These are phyloP conservation scores for Lepiota brunneoincarnata DNA, from an alignment of 768 basidiomycete species.

Conservation along the genomic window DNA sequence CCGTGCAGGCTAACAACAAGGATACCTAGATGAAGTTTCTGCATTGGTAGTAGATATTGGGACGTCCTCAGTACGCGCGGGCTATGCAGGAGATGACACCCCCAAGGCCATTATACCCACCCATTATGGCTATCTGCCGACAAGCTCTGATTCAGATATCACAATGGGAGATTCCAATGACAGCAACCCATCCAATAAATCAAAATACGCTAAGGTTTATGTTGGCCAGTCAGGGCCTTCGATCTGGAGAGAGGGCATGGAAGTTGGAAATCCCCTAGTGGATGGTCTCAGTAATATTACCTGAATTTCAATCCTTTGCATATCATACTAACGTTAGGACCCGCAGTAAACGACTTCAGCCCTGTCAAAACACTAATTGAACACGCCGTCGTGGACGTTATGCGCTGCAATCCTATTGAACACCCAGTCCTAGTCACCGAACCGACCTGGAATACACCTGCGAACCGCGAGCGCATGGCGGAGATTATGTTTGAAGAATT, in stretches of 20 bases:
- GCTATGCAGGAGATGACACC: slow-evolving; percentile 96
- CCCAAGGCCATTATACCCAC: slow-evolving; percentile 92
- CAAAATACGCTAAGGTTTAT: slow-evolving; percentile 59
- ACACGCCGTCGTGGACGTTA: slow-evolving; percentile 72
- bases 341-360: slow-evolving; percentile 70
- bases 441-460: slow-evolving; percentile 92
- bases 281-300: slow-evolving; percentile 73
- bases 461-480: slow-evolving; percentile 92
- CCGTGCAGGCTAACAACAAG: slow-evolving; percentile 1
- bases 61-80: slow-evolving; percentile 83
- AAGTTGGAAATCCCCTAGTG: slow-evolving; percentile 76
- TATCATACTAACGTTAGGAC: slow-evolving; percentile 1
- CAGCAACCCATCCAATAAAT: slow-evolving; percentile 28
- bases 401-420: slow-evolving; percentile 75
- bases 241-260: slow-evolving; percentile 89
- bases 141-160: slow-evolving; percentile 45
- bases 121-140: slow-evolving; percentile 73
- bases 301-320: neutral
- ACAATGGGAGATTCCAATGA: slow-evolving; percentile 49
- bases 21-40: slow-evolving; percentile 83
- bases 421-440: slow-evolving; percentile 94
- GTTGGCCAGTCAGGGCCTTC: slow-evolving; percentile 88
- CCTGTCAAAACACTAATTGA: slow-evolving; percentile 69
- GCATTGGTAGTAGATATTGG: slow-evolving; percentile 96
- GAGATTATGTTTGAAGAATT: slow-evolving; percentile 99